Base-by-base conservation (phyloP, 805 yeast genomes). In the Maudiozyma bulderi region DNA sequence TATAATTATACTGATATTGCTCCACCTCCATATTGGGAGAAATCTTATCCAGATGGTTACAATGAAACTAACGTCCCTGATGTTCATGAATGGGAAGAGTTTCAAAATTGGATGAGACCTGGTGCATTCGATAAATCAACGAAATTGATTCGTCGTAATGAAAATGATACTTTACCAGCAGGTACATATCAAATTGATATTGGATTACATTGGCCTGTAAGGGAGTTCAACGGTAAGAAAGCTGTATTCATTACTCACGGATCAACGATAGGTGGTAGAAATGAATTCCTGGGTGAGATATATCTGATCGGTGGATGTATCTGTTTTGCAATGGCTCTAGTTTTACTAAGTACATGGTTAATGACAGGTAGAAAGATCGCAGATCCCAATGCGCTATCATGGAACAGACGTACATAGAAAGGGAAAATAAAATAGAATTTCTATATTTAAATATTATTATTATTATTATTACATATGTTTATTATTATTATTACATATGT, bases 51-150 rank as follows among this genome's bases (percentile, higher is more conserved):
- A 1, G 69, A 89, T 51, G 98, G 98, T 0, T 91, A 93, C 69
- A 87, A 84, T n/a, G 81, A 77, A 34, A 78, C 78, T 6, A 88
- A 87, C 64, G 57, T 91, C 52, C 95, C 95, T 3, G 83, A 86
- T 61, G 63, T 91, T 44, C 74, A 86, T 2, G 62, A 69, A 37
- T 82, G 93, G 88, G 91, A 87, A 62, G 82, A 82, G 55, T 77
- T 91, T 57, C 96, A 89, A 71, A 91, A 89, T 66, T 91, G 99
- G 99, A 91, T 91, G 97, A 80, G 95, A 59, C 81, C 91, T 2
- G 81, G 90, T 6, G 93, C 87, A 0, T 71, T 86, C 52, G 76
- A 90, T 14, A 69, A 73, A 20, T 83, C 83, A 62, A 76, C 81
- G 54, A 85, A 84, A 64, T 65, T 86, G 64, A 78, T 79, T 9